Percentiles rank a stretch among this genome's conserved stretches.
Conservation (phyloP, 495 filamentous ascomycete genomes). For the Podospora didyma region DNA sequence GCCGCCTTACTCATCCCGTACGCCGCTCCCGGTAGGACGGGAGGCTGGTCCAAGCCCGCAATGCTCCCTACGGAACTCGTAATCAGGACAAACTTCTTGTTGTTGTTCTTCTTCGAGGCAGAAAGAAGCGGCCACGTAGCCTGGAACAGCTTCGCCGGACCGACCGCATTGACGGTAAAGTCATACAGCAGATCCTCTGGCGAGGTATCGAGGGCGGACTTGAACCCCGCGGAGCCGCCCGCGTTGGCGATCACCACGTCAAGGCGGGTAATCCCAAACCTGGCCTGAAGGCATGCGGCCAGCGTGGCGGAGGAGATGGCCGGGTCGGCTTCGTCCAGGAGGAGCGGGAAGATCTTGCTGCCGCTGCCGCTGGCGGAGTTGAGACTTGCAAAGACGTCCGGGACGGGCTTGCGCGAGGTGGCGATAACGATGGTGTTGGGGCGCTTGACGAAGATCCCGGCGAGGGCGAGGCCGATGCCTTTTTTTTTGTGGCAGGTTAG, state of each 20-base stretch:
- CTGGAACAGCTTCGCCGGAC: slow-evolving; percentile 26
- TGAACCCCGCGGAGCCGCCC: slow-evolving; percentile 27
- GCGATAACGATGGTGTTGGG: slow-evolving; percentile 48
- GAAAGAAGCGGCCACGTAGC: slow-evolving; percentile 26
- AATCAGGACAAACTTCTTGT: slow-evolving; percentile 36
- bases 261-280: slow-evolving; percentile 30
- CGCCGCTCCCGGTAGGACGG: slow-evolving; percentile 18
- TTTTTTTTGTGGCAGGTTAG: slow-evolving; percentile 9
- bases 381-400: slow-evolving; percentile 20
- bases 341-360: slow-evolving; percentile 29
- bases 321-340: slow-evolving; percentile 29
- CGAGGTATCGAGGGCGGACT: slow-evolving; percentile 7
- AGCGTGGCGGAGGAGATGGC: slow-evolving; percentile 29
- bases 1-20: slow-evolving; percentile 30
- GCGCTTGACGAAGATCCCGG: slow-evolving; percentile 33
- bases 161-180: slow-evolving; percentile 31
- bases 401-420: slow-evolving; percentile 34
- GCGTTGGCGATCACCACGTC: slow-evolving; percentile 54
- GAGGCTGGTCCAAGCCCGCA: slow-evolving; percentile 17
- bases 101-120: too few species aligned
- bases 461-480: slow-evolving; percentile 47
- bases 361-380: slow-evolving; percentile 4
- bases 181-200: slow-evolving; percentile 14
- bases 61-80: slow-evolving; percentile 32
- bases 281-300: slow-evolving; percentile 11